Evolutionary conservation across 768 basidiomycete species (phyloP), one percentile per base, ranked within the genome.

Genomic region (Suillus luteus): DNA sequence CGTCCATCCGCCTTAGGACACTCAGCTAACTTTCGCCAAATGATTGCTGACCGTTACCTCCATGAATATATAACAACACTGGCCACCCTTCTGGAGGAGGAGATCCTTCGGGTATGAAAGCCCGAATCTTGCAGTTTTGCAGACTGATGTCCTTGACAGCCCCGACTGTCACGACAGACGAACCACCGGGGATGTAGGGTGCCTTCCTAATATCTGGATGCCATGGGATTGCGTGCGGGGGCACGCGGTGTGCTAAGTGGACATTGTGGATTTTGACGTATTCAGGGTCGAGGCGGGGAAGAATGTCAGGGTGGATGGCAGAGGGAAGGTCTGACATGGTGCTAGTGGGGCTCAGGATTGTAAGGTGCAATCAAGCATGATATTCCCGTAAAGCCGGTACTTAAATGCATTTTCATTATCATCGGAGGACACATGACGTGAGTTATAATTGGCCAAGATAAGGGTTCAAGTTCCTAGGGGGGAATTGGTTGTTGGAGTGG

Each of bases 61-160:
- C 90, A 65, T 91, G 90, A 69, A 87, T 88, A 78, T 82, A 91
- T 22, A 91, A 81, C 61, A 91, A 83, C 1, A 87, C 82, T 0
- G 88, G 89, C 89, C 89, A 90, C 7, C 89, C 89, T 2, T 73
- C 75, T 2, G 67, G 68, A 0, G 88, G 86, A 0, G 77, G 66
- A 0, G 63, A 49, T 0, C 85, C 84, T 51, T 84, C 79, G 0
- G 90, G 90, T 1, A 84, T 87, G 71, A 87, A 90, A 5, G 83
- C 83, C n/a, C 89, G 82, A 52, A 89, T 79, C 48, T 81, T 79
- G 59, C 83, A 84, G 48, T 84, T 76, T 15, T 74, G 76, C 55
- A 88, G 66, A 38, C 78, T 71, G 55, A 82, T 79, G 60, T 89
- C 87, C 59, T 81, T 71, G 1, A 81, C 80, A 60, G 72, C 77